Evolutionary conservation across 495 filamentous ascomycete species (phyloP).

Genomic region (Copromyces sp.): DNA sequence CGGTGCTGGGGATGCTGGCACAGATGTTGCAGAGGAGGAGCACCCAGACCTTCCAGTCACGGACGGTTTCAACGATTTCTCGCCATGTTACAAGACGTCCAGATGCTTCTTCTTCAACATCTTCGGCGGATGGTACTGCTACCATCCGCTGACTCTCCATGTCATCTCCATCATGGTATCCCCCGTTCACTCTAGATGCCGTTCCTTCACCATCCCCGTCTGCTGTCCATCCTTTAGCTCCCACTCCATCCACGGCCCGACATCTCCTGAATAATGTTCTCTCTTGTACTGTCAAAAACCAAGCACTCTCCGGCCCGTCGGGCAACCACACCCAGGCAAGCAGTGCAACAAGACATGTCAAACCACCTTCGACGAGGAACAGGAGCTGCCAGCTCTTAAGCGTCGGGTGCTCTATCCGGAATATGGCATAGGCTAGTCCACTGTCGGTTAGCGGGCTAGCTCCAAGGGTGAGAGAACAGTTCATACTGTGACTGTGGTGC

Average conservation of each 20-base stretch:
- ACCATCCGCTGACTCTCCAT: constrained; percentile 18
- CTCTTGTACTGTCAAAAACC: constrained; percentile 43
- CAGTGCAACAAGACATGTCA: constrained; percentile 38
- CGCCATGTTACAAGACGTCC: constrained; percentile 22
- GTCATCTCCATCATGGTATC: neutral
- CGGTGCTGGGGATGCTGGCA: constrained; percentile 40
- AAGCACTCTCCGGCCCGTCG: constrained; percentile 37
- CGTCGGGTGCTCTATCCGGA: constrained; percentile 15
- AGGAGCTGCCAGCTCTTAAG: constrained; percentile 46
- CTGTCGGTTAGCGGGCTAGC: neutral
- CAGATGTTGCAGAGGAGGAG: constrained; percentile 44
- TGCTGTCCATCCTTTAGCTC: constrained; percentile 5
- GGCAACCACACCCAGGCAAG: constrained; percentile 43
- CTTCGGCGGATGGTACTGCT: constrained; percentile 9
- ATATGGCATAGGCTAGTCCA: constrained; percentile 17
- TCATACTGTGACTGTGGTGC: neutral
- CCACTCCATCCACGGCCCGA: neutral
- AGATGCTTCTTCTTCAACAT: constrained; percentile 10
- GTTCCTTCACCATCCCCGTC: neutral
- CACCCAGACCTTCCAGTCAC: constrained; percentile 43
- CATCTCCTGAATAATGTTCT: constrained; percentile 2
- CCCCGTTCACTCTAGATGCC: neutral
- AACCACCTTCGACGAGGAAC: constrained; percentile 44
- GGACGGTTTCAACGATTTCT: constrained; percentile 39
- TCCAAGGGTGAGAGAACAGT: neutral